Evolutionary conservation across 768 basidiomycete genomes (phyloP), one percentile per base, ranked within the genome.

Genomic region (Leccinum longicurvipes): DNA sequence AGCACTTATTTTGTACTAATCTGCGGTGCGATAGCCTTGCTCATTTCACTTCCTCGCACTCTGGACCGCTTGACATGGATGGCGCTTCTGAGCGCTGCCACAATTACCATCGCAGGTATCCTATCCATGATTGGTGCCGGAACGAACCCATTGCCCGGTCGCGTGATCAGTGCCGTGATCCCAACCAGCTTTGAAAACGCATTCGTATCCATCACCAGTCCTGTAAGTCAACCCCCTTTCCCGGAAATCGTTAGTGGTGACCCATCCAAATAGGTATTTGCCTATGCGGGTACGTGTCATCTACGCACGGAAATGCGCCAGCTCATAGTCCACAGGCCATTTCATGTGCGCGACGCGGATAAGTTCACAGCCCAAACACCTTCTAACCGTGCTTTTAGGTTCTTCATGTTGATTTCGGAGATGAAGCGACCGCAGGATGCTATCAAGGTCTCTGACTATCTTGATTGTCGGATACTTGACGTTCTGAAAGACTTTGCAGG

Each of bases 341-440:
- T 82, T 83, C 66, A 78, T 81, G 79, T 80, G 62, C 24, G 72
- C 48, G 4, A 21, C 25, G 21, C 28, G 44, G 19, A n/a, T 17
- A 9, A 27, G 9, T 6, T 27, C 47, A 32, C 24, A 2, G 17
- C 19, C 4, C 27, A 58, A 44, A 23, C 25, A 32, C 34, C 12
- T 44, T 47, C 48, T 56, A 45, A 60, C 42, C 34, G n/a, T 47
- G 2, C n/a, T 4, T 28, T 25, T 41, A 81, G 80, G 77, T 82
- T 82, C 62, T 82, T 82, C 59, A 77, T 82, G 39, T 63, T 82
- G n/a, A 81, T 82, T 28, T 82, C 82, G 14, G 82, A 83, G 61
- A 82, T 82, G 82, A 68, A 66, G 21, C 63, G 60, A 25, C 80
- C 82, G 1, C 63, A 76, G 58, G 80, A 82, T 59, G 80, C 80